Conservation (phyloP, 2,329 filamentous ascomycete species). For the Penicillium occitanis region DNA sequence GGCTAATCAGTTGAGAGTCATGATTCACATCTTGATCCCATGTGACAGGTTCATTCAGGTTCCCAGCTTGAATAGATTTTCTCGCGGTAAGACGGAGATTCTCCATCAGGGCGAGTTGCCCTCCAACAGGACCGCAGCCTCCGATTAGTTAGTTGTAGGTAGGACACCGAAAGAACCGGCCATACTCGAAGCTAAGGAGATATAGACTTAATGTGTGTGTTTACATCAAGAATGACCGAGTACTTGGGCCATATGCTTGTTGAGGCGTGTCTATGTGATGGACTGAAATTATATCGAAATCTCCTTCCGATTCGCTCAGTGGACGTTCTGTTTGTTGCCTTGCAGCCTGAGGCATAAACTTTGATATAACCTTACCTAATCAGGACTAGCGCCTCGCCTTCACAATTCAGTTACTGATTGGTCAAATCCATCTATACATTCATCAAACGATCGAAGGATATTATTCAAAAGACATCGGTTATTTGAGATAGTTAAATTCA, state of each 20-base stretch:
- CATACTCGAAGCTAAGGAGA: background rate
- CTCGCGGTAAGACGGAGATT: slow-evolving; percentile 31
- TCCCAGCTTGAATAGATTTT: slow-evolving; percentile 24
- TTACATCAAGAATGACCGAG: background rate
- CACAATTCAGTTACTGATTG: background rate
- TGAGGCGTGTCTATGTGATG: background rate
- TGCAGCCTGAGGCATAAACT: background rate
- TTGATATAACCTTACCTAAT: background rate
- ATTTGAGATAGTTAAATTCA: background rate
- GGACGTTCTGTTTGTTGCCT: background rate
- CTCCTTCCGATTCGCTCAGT: background rate
- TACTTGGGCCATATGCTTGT: background rate
- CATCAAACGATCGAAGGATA: background rate
- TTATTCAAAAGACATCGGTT: background rate
- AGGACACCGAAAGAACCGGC: background rate
- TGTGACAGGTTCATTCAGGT: background rate
- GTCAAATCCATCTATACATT: background rate
- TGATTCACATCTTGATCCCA: background rate
- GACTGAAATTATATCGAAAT: background rate
- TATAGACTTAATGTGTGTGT: background rate
- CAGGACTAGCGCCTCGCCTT: background rate
- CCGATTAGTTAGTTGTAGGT: background rate
- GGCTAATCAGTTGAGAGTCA: slow-evolving; percentile 21
- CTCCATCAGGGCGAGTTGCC: slow-evolving; percentile 17
- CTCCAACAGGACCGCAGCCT: background rate